These are phyloP conservation scores for Parietaria judaica DNA, from an alignment of 306 rosid species.

Conservation along the genomic window DNA sequence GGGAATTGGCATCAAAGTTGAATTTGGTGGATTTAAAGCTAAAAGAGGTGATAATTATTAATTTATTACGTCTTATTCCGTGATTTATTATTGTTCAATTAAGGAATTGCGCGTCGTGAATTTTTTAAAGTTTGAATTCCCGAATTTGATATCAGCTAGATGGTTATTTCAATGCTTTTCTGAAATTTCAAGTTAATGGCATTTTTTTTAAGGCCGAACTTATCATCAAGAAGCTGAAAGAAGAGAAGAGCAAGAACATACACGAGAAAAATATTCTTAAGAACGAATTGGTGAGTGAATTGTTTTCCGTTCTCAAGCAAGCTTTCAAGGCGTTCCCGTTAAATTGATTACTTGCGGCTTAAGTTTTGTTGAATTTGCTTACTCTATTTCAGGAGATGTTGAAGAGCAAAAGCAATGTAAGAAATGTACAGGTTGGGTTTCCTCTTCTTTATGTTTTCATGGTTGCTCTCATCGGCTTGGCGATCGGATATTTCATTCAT, in stretches of 20 bases:
- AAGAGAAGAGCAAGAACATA: conserved; percentile 40
- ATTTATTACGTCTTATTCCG: not conserved
- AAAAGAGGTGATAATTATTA: conserved; percentile 56
- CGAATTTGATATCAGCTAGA: too few relatives aligned
- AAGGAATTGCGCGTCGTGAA: not conserved
- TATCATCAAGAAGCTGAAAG: conserved; percentile 46
- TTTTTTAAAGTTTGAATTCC: too few relatives aligned
- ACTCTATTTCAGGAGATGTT: conserved; percentile 44
- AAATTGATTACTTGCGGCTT: not conserved
- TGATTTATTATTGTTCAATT: not conserved
- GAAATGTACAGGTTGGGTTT: conserved; percentile 51
- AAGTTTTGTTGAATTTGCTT: not conserved
- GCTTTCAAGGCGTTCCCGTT: not conserved
- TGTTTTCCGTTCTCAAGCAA: too few relatives aligned
- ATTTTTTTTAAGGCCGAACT: conserved; percentile 54
- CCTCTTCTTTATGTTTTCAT: conserved; percentile 61
- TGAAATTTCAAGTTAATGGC: conserved; percentile 3
- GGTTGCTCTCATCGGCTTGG: conserved; percentile 62
- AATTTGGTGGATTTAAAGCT: conserved; percentile 48
- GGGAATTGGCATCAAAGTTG: conserved; percentile 55
- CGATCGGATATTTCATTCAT: conserved; percentile 60
- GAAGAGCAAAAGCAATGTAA: conserved; percentile 40
- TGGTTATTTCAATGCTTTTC: too few relatives aligned
- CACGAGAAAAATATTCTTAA: conserved; percentile 52
- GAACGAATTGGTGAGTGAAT: conserved; percentile 55